A percentile compares a stretch with the other conserved stretches of the same genome.
Conservation (phyloP, 352 stramenopile genomes). For the Phytophthora foliorum region DNA sequence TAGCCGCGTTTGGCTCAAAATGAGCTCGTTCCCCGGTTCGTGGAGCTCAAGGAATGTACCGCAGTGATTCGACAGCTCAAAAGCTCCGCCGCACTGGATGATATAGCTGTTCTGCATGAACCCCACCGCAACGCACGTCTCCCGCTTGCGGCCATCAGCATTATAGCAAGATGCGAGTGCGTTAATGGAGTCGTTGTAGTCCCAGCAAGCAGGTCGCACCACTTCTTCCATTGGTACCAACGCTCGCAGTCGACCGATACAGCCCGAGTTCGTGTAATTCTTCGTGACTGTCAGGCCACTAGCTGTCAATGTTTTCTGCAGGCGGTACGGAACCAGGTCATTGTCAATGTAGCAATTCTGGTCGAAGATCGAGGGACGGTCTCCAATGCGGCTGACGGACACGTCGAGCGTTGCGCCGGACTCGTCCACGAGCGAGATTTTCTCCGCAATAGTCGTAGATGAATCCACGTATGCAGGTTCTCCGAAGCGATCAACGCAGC, state of each 20-base stretch:
- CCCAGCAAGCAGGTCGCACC: slow-evolving; percentile 81
- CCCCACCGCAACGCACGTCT: slow-evolving; percentile 76
- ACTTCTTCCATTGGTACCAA: slow-evolving; percentile 60
- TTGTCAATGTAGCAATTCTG: slow-evolving; percentile 77
- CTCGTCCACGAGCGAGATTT: slow-evolving; percentile 80
- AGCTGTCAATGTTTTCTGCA: slow-evolving; percentile 64
- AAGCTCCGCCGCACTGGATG: slow-evolving; percentile 71
- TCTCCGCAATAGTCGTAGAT: slow-evolving; percentile 43
- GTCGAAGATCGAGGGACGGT: slow-evolving; percentile 77
- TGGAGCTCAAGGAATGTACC: slow-evolving; percentile 90
- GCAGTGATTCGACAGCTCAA: slow-evolving; percentile 81
- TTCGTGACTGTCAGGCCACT: slow-evolving; percentile 54
- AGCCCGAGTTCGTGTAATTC: slow-evolving; percentile 66
- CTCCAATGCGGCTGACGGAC: slow-evolving; percentile 72
- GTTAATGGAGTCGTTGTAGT: slow-evolving; percentile 83
- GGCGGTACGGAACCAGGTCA: slow-evolving; percentile 55
- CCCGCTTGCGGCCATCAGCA: slow-evolving; percentile 65
- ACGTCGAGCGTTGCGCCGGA: slow-evolving; percentile 59
- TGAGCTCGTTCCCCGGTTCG: slow-evolving; percentile 64
- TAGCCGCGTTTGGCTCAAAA: slow-evolving; percentile 78
- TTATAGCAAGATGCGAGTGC: slow-evolving; percentile 67
- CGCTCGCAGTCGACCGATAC: slow-evolving; percentile 58
- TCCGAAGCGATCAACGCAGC: slow-evolving; percentile 84
- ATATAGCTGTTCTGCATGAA: slow-evolving; percentile 89
- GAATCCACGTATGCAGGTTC: slow-evolving; percentile 63